Evolutionary conservation across 1,284 basidiomycete genomes (phyloP), one percentile per base, ranked within the genome.

Genomic region (Microbotryum lychnidis-dioicae): DNA sequence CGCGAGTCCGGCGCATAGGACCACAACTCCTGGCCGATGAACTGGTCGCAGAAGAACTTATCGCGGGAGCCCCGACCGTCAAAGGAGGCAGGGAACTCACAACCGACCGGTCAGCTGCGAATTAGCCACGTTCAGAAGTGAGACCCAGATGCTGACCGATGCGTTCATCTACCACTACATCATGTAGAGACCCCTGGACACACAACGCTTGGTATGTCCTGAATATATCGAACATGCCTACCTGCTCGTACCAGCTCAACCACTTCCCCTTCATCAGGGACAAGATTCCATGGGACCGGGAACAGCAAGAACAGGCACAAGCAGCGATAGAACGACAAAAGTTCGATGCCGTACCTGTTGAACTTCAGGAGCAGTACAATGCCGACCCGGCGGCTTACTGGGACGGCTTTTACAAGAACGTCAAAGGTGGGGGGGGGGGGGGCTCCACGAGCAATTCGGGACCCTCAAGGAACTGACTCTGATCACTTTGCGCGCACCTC

Each of bases 391-490:
- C 86, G 0, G 80, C 78, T 60, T 82, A 86, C 71, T 93, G 91
- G 91, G 87, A 96, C 74, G 84, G 85, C 55, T 96, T 96, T 71
- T 96, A 96, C 79, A 85, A 86, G 68, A 80, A 80, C 64, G 91
- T 93, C 70, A 80, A 85, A 47, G 78, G 74, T 56, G 25, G 12
- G 12, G 37, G 25, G 12, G 12, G n/a, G n/a, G n/a, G n/a, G 37
- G 12, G 3, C 37, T 16, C 1, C 37, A 16, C 9, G 14, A 42
- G 16, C 12, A 18, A 18, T 10, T 42, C 37, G 9, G 8, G 9
- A 31, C 27, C 5, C 6, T 27, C 27, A 31, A 10, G 8, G 7
- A 31, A 31, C 31, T 7, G 8, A 31, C 9, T 31, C 8, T 31
- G 8, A 31, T 10, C 9, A 31, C 31, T 31, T 31, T 10, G 8